These are phyloP conservation scores for Onygena corvina DNA, from an alignment of 2,329 filamentous ascomycete genomes.

Conservation along the genomic window DNA sequence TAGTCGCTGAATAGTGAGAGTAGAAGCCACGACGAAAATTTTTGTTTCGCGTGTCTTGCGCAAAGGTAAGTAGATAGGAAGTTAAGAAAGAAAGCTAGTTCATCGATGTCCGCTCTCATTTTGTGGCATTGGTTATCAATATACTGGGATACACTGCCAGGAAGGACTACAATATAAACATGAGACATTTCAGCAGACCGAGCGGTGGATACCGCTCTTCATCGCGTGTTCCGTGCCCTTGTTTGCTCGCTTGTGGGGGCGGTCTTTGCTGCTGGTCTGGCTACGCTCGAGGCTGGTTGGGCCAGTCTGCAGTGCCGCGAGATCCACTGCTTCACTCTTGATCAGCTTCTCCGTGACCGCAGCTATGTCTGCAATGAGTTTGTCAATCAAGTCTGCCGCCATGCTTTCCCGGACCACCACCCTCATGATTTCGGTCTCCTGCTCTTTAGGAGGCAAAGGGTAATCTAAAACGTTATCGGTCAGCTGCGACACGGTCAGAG, in stretches of 20 bases:
- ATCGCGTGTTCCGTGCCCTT: background rate
- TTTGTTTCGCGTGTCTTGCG: too few relatives aligned
- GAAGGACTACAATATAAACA: background rate
- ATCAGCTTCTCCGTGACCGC: conserved; percentile 51
- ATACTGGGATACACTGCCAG: background rate
- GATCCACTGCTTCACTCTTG: conserved; percentile 40
- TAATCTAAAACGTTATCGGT: conserved; percentile 41
- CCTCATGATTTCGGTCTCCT: conserved; percentile 53
- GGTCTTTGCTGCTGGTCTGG: background rate
- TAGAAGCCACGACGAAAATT: too few relatives aligned
- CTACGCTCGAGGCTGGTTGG: conserved; percentile 33
- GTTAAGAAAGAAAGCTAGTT: too few relatives aligned
- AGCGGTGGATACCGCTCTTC: conserved; percentile 1
- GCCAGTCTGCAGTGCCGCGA: conserved; percentile 38
- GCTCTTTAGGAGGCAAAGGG: conserved; percentile 50
- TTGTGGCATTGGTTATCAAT: background rate
- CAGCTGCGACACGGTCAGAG: background rate
- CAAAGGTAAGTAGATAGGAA: too few relatives aligned
- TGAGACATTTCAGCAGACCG: background rate
- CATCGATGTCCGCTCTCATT: too few relatives aligned
- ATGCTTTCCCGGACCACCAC: conserved; percentile 56
- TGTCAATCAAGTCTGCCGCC: conserved; percentile 55
- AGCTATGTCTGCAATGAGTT: conserved; percentile 50
- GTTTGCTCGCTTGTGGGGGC: background rate
- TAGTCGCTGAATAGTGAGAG: too few relatives aligned